Base-by-base conservation (phyloP, 2,329 filamentous ascomycete species). In the Orbilia quercus region DNA sequence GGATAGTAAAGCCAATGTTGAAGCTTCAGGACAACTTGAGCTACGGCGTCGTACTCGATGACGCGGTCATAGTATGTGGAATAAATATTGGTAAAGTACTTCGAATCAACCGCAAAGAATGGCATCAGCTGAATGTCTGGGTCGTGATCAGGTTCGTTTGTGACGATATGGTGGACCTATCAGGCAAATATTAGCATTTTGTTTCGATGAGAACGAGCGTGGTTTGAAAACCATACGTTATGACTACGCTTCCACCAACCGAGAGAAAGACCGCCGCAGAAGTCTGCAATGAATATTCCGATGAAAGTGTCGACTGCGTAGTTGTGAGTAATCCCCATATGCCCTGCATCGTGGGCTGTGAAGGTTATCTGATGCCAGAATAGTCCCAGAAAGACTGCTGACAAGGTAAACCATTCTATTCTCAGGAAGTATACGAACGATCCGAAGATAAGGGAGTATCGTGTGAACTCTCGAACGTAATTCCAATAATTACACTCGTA, bases 191-290 rank as follows among this genome's bases (percentile, higher is more conserved):
- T 65, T 47, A 66, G 18, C 20, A 14, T 40, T 40, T 40, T 16
- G 36, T 12, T 14, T 16, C 36, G n/a, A 40, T 16, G 6, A 16
- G 11, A 40, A n/a, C n/a, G 36, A 40, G 11, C 11, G 6, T 3
- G 36, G 36, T 14, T 14, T 12, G 28, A 31, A 40, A 28, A 51
- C 36, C 54, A 14, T 63, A 69, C 92, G 79, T 98, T 98, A 81
- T 98, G 94, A 80, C 89, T 97, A 74, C 88, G 86, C 82, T 98
- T 98, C 94, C 95, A 99, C 95, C 95, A 99, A 48, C 94, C 91
- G 58, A 96, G 82, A 23, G 92, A 96, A 36, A 99, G 82, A 0
- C 95, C 95, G 36, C 95, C 95, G 16, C 95, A 83, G 77, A 90
- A 98, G 80, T 96, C 90, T 59, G 93, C 92, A 78, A 97, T 90